A percentile compares a stretch with the other conserved stretches of the same genome.
Evolutionary conservation across 2,329 filamentous ascomycete genomes (phyloP).

Genomic region (Botryosphaeria dothidea): DNA sequence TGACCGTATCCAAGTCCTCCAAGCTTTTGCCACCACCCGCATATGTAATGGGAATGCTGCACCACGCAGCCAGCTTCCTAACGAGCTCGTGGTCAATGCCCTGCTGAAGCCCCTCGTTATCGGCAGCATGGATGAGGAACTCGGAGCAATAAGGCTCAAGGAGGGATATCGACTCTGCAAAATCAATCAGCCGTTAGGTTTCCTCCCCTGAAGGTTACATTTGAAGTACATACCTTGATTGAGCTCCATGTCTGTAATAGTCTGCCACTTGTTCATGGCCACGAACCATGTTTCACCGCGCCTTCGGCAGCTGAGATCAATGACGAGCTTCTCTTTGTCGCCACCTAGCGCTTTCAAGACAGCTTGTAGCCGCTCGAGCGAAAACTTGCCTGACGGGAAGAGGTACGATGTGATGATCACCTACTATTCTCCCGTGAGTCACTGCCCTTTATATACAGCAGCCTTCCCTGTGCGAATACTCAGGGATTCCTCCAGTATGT

Average conservation of each 20-base stretch:
- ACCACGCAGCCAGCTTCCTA: conserved; percentile 76
- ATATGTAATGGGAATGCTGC: conserved; percentile 90
- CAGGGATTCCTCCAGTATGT: no score
- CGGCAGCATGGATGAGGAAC: conserved; percentile 94
- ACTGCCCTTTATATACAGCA: not conserved
- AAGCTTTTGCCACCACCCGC: conserved; percentile 87
- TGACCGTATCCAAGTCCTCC: conserved; percentile 79
- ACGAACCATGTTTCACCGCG: conserved; percentile 83
- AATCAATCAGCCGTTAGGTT: not conserved
- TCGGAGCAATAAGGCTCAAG: conserved; percentile 93
- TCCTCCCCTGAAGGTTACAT: not conserved
- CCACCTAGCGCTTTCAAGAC: conserved; percentile 72
- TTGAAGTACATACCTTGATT: conserved; percentile 65
- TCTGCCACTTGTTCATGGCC: conserved; percentile 99
- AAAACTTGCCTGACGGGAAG: conserved; percentile 83
- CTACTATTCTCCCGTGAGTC: conserved; percentile 51
- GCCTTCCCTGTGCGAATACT: no score
- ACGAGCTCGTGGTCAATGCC: conserved; percentile 90
- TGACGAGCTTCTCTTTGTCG: conserved; percentile 80
- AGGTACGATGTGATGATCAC: conserved; percentile 96
- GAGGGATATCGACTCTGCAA: conserved; percentile 76
- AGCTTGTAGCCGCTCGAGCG: conserved; percentile 70
- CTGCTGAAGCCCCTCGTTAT: conserved; percentile 90
- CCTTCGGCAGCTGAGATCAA: conserved; percentile 88
- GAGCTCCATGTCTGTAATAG: conserved; percentile 93